Evolutionary conservation across 192 early-diverging fungal species (phyloP).

Genomic region (Phlyctochytrium planicorne): DNA sequence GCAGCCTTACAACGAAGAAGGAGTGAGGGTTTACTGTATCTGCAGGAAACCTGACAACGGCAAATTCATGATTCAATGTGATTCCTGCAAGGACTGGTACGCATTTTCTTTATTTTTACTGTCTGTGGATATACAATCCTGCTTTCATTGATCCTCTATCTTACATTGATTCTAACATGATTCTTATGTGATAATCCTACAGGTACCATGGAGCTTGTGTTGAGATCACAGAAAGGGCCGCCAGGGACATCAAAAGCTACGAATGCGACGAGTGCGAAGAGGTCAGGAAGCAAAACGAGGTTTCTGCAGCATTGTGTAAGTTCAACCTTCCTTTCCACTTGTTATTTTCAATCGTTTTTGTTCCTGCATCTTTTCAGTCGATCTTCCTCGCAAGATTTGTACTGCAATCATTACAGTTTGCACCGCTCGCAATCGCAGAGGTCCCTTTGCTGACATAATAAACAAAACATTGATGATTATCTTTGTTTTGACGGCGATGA

Average conservation of each 20-base stretch:
- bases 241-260: slow-evolving; percentile 42
- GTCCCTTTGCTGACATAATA: no score
- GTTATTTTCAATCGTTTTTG: no score
- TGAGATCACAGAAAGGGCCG: slow-evolving; percentile 54
- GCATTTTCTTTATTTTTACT: slow-evolving; percentile 13
- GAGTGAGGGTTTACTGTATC: slow-evolving; percentile 67
- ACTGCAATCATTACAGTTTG: no score
- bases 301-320: background rate
- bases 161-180: no score
- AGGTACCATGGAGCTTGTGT: slow-evolving; percentile 68
- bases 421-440: no score
- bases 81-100: slow-evolving; percentile 74
- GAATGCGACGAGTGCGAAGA: slow-evolving; percentile 25
- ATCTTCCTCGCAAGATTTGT: no score
- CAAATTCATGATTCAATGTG: slow-evolving; percentile 76
- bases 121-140: background rate
- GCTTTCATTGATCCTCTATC: background rate
- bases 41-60: slow-evolving; percentile 69
- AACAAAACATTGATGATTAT: no score
- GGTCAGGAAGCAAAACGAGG: background rate
- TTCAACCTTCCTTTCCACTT: no score
- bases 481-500: no score
- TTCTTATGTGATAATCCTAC: no score
- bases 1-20: slow-evolving; percentile 37
- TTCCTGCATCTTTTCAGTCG: slow-evolving; percentile 3